Base-by-base conservation (phyloP, 441 rosid genomes). In the Jatropha podagrica region DNA sequence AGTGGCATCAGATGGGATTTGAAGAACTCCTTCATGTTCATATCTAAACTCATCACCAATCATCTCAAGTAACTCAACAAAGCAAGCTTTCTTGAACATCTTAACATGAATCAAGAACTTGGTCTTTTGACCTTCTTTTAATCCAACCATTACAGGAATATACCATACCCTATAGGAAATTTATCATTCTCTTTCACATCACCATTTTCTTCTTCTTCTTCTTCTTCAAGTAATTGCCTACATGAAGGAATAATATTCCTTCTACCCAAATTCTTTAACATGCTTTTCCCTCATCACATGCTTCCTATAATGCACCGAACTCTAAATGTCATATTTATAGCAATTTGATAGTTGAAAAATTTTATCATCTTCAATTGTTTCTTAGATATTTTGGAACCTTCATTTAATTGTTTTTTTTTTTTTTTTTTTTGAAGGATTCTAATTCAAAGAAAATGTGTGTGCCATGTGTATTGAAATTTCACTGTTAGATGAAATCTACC, bases 81-180 rank as follows among this genome's bases (percentile, higher is more conserved):
- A 58, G 23, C 48, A 46, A 1, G 80, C 81, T 59, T 83, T 77
- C 8, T 76, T 67, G 55, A 83, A 40, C 72, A 83, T n/a, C 81
- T 83, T 75, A 20, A 75, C 72, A 3, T 81, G 85, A 10, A 83
- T 6, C 63, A 67, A n/a, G 1, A 83, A 27, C 48, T 77, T 82
- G 66, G 69, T 77, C 69, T 48, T 75, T 48, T 23, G 46, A 32
- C 18, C 64, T 0, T 74, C 76, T 17, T 37, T 61, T 48, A 0
- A 12, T 9, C 85, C 83, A 0, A 77, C 81, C 20, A 80, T 42
- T 68, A 80, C 70, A 6, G 85, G 83, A 8, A 80, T 65, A 27
- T 72, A 77, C 23, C 23, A 27, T 72, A 77, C 3, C 85, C 83
- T 70, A 79, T 82, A 27, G 73, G 76, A 20, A 48, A 72, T 54